Evolutionary conservation across 352 stramenopile genomes (phyloP), one percentile per base, ranked within the genome.

Genomic region (Globisporangium polare): DNA sequence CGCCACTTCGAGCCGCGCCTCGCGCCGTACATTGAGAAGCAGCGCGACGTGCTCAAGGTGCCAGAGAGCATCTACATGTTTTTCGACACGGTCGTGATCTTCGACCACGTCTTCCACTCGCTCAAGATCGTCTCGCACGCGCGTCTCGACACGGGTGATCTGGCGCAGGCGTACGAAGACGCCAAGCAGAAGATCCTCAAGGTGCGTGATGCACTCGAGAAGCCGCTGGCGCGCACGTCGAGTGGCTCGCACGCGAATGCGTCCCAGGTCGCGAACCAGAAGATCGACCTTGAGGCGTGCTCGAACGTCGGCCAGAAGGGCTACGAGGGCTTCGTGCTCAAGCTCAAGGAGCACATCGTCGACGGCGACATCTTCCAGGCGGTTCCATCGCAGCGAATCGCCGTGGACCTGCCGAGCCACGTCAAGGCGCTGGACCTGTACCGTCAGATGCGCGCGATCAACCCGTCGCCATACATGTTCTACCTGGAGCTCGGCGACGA

Each of bases 31-130:
- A 75, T 96, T 37, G 82, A 84, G 26, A 67, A 69, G 8, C 88
- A 96, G 61, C 77, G 73, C 49, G 86, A 96, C 61, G 77, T 94
- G 59, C 66, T 96, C 17, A 62, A 88, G 31, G 81, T 95, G 20
- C 88, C 88, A 17, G 88, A 96, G 71, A 94, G 85, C 64, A 89
- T 94, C 65, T 96, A 94, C 70, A 96, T 96, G 88, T 85, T 96
- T 62, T 94, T 94, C 46, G 81, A 95, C 71, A 95, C 86, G 56
- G 76, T 95, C 43, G 81, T 96, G 45, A 86, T 95, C 33, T 96
- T 96, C 65, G 88, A 96, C 69, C 88, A 95, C 71, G 86, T 94
- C 9, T 93, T 93, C 67, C 86, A 96, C 72, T 91, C 88, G 71
- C 75, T 96, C 67, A 94, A 94, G 76, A 83, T 96, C 53, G 83